Evolutionary conservation across 2,329 filamentous ascomycete species (phyloP), one percentile per base, ranked within the genome.

Genomic region (Fusarium coicis): DNA sequence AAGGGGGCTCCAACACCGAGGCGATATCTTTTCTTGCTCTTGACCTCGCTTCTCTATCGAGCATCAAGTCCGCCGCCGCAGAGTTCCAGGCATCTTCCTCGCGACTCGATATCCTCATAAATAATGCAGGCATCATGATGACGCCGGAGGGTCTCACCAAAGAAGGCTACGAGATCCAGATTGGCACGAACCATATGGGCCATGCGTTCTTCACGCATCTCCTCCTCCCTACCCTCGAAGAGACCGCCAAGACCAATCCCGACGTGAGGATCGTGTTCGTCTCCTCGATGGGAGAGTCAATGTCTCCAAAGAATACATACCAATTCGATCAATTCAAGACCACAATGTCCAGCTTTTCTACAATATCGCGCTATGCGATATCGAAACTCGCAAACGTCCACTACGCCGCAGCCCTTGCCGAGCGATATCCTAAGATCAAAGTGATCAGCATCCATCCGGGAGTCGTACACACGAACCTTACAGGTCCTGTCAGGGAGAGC

Each of bases 91-190:
- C 34, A 23, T 44, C 62, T 5, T 66, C 42, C 0, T 10, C 36
- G 0, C 60, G 60, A 12, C 63, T 66, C 0, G 60, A 66, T 7
- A 10, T 66, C 5, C 63, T 66, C 1, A 19, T 66, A 2, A 66
- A 66, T 15, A 66, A 66, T 43, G 63, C 63, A 1, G 63, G 63
- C 3, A 65, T 66, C 7, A 66, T 66, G 63, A 66, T 66, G 63
- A 65, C 60, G 0, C 60, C 63, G 2, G 63, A 66, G 3, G 42
- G 60, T 10, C 42, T 49, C 1, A 66, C 63, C n/a, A 15, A 57
- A 14, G 63, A 66, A 10, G 63, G 60, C 7, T 66, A 66, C 19
- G 63, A 66, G 42, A 37, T 66, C 2, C 63, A 66, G 15, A 47
- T 66, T 4, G 63, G 63, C 7, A 66, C 63, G 0, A 66, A 66